Evolutionary conservation across 2,329 filamentous ascomycete genomes (phyloP), one percentile per base, ranked within the genome.

Genomic region (Xylariaceae sp.): DNA sequence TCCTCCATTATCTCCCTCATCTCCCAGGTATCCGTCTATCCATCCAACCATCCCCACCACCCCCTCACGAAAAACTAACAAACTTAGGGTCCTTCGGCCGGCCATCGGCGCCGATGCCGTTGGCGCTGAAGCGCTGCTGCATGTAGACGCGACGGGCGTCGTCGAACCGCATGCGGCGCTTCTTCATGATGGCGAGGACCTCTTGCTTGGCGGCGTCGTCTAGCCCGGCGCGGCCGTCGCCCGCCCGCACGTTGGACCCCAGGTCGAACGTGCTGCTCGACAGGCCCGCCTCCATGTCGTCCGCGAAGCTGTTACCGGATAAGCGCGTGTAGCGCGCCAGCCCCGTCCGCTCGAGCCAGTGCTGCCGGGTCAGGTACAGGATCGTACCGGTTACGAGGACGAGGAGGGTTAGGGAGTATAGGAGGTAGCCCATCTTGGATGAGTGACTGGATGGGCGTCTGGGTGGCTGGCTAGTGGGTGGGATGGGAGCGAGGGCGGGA

Each of bases 71-170:
- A 75, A 98, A 98, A 71, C 90, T 96, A 57, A 98, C 92, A 71
- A 96, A 96, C 79, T 97, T 97, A 60, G 93, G 92, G 78, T 98
- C 93, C 71, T 87, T 83, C 60, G 95, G 95, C 66, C 88, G 78
- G 3, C 95, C 95, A 74, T 99, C 95, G 4, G 89, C 82, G 1
- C 88, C 91, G 71, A 99, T 97, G 49, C 90, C 90, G 68, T 96
- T 91, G 71, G 87, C 91, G 71, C 86, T 86, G 76, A 99, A 96
- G 55, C 87, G 81, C 67, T 89, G 86, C 77, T 97, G 89, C 76
- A 92, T 95, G 71, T 90, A 96, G 44, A 91, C 82, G 67, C 90
- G 83, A 65, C 95, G 83, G 40, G 93, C 95, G 77, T 97, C 91
- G 75, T 99, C 93, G 71, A 99, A 99, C 58, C 81, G 84, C 62